A percentile compares a stretch with the other conserved stretches of the same genome.
Evolutionary conservation across 164 flowering plant species (phyloP).

Genomic region (Chloranthus sessilifolius): DNA sequence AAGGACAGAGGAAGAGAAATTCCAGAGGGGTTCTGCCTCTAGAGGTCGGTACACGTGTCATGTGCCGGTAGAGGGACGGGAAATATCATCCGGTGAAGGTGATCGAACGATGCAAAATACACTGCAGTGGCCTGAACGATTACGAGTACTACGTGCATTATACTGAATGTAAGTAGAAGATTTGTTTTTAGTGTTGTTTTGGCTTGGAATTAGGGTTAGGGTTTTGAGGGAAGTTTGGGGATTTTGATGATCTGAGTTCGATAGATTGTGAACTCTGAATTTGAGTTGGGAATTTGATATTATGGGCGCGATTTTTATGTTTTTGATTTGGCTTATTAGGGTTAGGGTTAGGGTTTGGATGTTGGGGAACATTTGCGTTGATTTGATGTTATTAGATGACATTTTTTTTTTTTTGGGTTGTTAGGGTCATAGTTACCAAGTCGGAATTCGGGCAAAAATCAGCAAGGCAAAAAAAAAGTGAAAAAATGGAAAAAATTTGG

Average conservation of each 20-base stretch:
- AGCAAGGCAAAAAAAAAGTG: too few species aligned
- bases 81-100: conserved; percentile 92
- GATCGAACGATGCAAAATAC: conserved; percentile 72
- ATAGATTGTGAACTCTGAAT: background rate
- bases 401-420: too few species aligned
- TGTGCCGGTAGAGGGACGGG: conserved; percentile 94
- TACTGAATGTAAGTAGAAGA: conserved; percentile 61
- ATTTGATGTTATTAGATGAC: too few species aligned
- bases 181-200: conserved; percentile 1
- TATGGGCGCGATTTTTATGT: too few species aligned
- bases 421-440: too few species aligned
- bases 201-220: conserved; percentile 8
- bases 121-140: conserved; percentile 34
- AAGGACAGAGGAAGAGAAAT: conserved; percentile 41
- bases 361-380: too few species aligned
- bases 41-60: conserved; percentile 90
- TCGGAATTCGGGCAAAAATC: too few species aligned
- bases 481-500: too few species aligned
- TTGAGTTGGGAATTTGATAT: background rate
- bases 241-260: too few species aligned
- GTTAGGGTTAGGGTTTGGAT: too few species aligned
- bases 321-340: too few species aligned
- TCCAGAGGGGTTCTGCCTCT: conserved; percentile 38
- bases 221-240: conserved; percentile 9
- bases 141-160: conserved; percentile 98